phyloP scores from a whole-genome alignment of 352 stramenopile species.

The Globisporangium cederbergense region DNA sequence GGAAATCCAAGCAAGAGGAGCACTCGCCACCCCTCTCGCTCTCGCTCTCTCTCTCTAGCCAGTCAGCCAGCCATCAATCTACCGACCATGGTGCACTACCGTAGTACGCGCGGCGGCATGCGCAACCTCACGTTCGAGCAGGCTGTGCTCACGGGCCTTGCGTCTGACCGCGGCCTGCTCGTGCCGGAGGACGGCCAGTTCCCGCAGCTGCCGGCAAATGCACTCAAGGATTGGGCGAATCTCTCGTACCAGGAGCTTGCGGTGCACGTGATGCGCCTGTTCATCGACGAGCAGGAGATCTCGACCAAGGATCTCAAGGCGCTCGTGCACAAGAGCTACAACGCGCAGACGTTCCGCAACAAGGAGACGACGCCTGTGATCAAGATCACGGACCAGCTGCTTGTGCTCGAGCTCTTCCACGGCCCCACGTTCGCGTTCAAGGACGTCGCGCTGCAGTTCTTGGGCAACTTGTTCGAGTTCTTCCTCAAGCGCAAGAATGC shows the following conservation, averaged over 20 bases:
- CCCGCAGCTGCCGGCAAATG: conserved; percentile 63
- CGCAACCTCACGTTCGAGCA: conserved; percentile 83
- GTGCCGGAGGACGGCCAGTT: conserved; percentile 79
- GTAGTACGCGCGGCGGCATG: conserved; percentile 79
- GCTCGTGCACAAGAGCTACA: conserved; percentile 94
- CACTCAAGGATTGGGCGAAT: conserved; percentile 74
- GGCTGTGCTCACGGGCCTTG: conserved; percentile 83
- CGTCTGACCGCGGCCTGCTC: conserved; percentile 79
- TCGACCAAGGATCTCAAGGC: conserved; percentile 83
- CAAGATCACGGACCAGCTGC: conserved; percentile 85
- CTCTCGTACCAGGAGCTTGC: conserved; percentile 95
- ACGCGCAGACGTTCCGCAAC: conserved; percentile 86
- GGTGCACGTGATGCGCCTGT: conserved; percentile 94
- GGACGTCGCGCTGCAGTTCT: conserved; percentile 98
- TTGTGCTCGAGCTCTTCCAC: conserved; percentile 98
- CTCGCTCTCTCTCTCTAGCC: not conserved
- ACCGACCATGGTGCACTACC: conserved; percentile 76
- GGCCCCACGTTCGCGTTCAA: conserved; percentile 99
- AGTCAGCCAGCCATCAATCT: not conserved
- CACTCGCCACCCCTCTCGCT: not conserved
- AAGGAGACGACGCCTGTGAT: conserved; percentile 94
- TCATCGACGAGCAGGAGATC: conserved; percentile 95
- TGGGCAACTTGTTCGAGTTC: conserved; percentile 99
- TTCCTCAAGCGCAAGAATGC: conserved; percentile 92
- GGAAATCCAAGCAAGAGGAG: conserved; percentile 6